Evolutionary conservation across 495 filamentous ascomycete species (phyloP), one percentile per base, ranked within the genome.

Genomic region (Penicillium tannophilum): DNA sequence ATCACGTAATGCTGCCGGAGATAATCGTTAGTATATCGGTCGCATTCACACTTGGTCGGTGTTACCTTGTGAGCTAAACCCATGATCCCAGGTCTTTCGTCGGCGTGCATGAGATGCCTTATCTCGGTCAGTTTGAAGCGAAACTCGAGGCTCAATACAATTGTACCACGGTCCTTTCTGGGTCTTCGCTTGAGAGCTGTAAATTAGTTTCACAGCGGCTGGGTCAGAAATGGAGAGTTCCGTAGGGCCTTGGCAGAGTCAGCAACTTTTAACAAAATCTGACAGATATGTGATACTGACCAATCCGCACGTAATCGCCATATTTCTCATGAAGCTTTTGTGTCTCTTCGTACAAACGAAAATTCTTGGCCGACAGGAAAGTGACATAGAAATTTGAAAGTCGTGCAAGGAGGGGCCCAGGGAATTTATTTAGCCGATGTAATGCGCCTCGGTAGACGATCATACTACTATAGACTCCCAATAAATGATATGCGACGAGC

Each of bases 151-250:
- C 0, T 64, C 47, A 4, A 68, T 46, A 1, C 69, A 41, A 11
- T 72, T 72, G 53, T 84, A 83, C 72, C 73, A 80, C 0, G 69
- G 62, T 2, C 71, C 68, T 58, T 81, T 82, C 0, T 23, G 65
- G 31, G 66, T 67, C 39, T 66, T 63, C 1, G 75, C 59, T 3
- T 67, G 54, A 1, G 64, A 42, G 0, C 77, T 69, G 42, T 77
- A 69, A 5, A 81, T 62, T 0, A 60, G 51, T 6, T 58, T 28
- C 2, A 80, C 62, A 4, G 70, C 74, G 1, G 68, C 58, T 16
- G 77, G 74, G 52, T 76, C 55, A 0, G 65, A 62, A 20, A 82
- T 75, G 0, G 78, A 79, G 4, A 80, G 57, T 16, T 79, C 72
- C 6, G 63, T 67, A 1, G 75, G 73, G 6, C 71, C 74, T 49